These are phyloP conservation scores for Leucoagaricus sp. DNA, from an alignment of 1,284 basidiomycete genomes.

Conservation along the genomic window DNA sequence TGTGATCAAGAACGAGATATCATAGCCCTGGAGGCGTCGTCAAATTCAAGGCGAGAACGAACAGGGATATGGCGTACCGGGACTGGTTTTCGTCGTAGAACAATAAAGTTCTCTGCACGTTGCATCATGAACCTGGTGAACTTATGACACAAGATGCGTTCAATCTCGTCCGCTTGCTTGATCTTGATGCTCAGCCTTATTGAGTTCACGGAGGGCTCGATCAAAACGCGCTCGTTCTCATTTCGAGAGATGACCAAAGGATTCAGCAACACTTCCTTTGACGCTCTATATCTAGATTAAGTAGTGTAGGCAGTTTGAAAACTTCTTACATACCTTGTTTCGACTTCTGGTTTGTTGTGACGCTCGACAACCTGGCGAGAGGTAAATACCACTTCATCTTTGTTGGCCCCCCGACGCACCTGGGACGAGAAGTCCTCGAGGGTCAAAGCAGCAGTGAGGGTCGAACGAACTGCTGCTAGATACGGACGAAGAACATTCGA, in stretches of 20 bases:
- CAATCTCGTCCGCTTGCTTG: conserved; percentile 99
- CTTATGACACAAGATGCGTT: conserved; percentile 95
- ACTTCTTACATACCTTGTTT: conserved; percentile 63
- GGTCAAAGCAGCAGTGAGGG: conserved; percentile 95
- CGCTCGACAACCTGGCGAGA: conserved; percentile 82
- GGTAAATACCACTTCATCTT: conserved; percentile 16
- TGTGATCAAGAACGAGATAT: conserved; percentile 98
- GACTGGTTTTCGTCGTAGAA: conserved; percentile 93
- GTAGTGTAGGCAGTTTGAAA: not conserved
- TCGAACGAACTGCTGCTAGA: conserved; percentile 92
- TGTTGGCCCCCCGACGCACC: conserved; percentile 42
- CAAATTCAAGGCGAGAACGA: not conserved
- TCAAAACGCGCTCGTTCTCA: conserved; percentile 94
- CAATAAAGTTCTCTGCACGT: conserved; percentile 95
- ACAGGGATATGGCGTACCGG: conserved; percentile 48
- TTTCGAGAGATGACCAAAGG: conserved; percentile 94
- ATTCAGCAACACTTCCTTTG: conserved; percentile 93
- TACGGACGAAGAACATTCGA: conserved; percentile 91
- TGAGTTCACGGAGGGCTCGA: conserved; percentile 97
- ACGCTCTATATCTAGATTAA: conserved; percentile 54
- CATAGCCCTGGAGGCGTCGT: conserved; percentile 73
- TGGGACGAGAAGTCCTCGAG: conserved; percentile 98
- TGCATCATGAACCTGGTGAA: conserved; percentile 99
- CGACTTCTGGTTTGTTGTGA: conserved; percentile 96
- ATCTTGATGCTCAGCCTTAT: conserved; percentile 96